Conservation (phyloP, 2,329 filamentous ascomycete species). For the Fusarium begoniae region DNA sequence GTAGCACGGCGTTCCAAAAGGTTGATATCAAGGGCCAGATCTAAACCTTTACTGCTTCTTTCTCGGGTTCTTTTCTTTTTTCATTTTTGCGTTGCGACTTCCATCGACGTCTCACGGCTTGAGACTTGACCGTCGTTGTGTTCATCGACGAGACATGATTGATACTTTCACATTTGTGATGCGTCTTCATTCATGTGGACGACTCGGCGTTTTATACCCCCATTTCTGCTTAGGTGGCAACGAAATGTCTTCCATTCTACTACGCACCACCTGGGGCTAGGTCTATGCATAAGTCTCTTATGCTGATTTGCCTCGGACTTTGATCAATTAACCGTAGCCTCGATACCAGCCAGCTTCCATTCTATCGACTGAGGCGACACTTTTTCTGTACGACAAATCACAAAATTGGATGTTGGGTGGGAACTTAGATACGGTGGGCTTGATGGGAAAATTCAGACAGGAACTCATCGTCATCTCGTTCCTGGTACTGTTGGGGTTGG, state of each 20-base stretch:
- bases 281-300: background rate
- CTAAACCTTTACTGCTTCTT: slow-evolving; percentile 54
- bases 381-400: slow-evolving; percentile 15
- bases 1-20: slow-evolving; percentile 78
- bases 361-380: slow-evolving; percentile 9
- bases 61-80: slow-evolving; percentile 13
- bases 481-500: slow-evolving; percentile 5
- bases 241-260: slow-evolving; percentile 22
- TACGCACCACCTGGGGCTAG: slow-evolving; percentile 3
- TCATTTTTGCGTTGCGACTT: slow-evolving; percentile 14
- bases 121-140: slow-evolving; percentile 21
- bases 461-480: background rate
- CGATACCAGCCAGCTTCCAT: slow-evolving; percentile 27
- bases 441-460: background rate
- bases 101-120: slow-evolving; percentile 14
- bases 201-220: slow-evolving; percentile 41
- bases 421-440: slow-evolving; percentile 15
- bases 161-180: slow-evolving; percentile 32
- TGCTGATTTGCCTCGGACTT: slow-evolving; percentile 11
- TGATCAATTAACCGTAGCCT: slow-evolving; percentile 41
- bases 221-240: slow-evolving; percentile 27
- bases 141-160: slow-evolving; percentile 32
- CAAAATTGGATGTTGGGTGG: slow-evolving; percentile 31
- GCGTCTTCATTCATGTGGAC: slow-evolving; percentile 36
- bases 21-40: slow-evolving; percentile 99